Conservation (phyloP, 2,329 filamentous ascomycete genomes). For the Fusarium chaquense region DNA sequence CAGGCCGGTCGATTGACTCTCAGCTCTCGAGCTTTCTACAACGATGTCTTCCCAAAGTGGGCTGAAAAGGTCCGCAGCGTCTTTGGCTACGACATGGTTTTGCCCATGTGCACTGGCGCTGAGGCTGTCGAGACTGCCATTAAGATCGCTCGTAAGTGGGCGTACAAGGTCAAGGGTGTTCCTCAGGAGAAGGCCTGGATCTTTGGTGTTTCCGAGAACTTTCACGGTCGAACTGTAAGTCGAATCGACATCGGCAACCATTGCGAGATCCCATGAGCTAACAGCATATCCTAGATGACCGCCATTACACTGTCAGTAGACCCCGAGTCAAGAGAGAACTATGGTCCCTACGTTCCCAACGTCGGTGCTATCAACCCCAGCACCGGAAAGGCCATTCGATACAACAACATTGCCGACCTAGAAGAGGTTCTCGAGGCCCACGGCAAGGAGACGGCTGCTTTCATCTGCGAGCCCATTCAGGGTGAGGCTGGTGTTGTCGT, state of each 20-base stretch:
- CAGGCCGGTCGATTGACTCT: conserved; percentile 80
- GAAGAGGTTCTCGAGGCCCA: conserved; percentile 38
- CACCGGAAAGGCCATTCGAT: conserved; percentile 39
- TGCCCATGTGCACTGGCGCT: conserved; percentile 41
- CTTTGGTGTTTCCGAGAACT: conserved; percentile 41
- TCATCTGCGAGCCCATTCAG: conserved; percentile 57
- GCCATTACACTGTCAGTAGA: conserved; percentile 96
- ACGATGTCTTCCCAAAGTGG: conserved; percentile 41
- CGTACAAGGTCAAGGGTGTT: conserved; percentile 41
- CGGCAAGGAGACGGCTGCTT: conserved; percentile 38
- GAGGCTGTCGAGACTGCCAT: conserved; percentile 41
- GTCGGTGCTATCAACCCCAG: conserved; percentile 72
- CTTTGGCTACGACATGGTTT: conserved; percentile 40
- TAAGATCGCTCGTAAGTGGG: conserved; percentile 42
- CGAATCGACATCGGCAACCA: not conserved
- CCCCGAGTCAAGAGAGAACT: conserved; percentile 95
- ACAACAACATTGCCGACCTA: conserved; percentile 41
- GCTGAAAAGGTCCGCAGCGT: conserved; percentile 40
- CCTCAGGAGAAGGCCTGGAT: conserved; percentile 40
- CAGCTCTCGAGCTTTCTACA: conserved; percentile 40
- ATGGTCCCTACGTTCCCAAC: conserved; percentile 93
- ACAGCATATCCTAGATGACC: conserved; percentile 72
- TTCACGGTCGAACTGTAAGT: conserved; percentile 72
- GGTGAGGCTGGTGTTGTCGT: conserved; percentile 98
- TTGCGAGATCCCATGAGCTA: conserved; percentile 4